Evolutionary conservation across 805 yeast species (phyloP), one percentile per base, ranked within the genome.

Genomic region (Saccharomycopsis capsularis): DNA sequence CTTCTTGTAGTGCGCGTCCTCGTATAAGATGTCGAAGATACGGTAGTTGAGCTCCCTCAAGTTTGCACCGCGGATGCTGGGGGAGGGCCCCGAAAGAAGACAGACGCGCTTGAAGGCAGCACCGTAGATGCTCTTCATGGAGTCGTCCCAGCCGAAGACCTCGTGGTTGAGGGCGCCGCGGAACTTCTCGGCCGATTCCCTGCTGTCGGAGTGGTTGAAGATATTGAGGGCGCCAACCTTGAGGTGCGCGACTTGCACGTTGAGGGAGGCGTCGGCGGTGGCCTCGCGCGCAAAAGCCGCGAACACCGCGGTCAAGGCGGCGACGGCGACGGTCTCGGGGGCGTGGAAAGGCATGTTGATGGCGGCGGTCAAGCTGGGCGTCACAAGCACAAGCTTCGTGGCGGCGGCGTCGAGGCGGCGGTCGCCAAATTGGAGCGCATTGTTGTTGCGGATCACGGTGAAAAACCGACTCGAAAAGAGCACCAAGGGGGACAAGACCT

Each of bases 331-430:
- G 24, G 78, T 68, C 53, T 82, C 89, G 0, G 84, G 74, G 1
- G 81, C 75, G 60, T 82, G 85, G 65, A 76, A 82, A 4, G 85
- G 82, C 42, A 82, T 65, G 30, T 69, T 63, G 47, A 82, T 62
- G 2, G 76, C 63, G 40, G 81, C 71, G 24, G 78, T 70, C 44
- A 82, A 76, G 42, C 70, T 70, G 3, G 87, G 84, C 13, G 78
- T 69, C 16, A 82, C 57, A 21, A 78, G 59, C 23, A 82, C 64
- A 23, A 79, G 59, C 44, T 78, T 75, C 2, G 56, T 51, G 15
- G 53, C 27, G 36, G 42, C 23, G 24, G 29, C 35, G 23, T 50
- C 39, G 2, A 52, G 30, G 6, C 15, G 9, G 9, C 34, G 30
- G 27, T 47, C 46, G 4, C 40, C 47, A 24, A 52, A 52, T 3